Base-by-base conservation (phyloP, 164 flowering plant species). In the Saururus chinensis region DNA sequence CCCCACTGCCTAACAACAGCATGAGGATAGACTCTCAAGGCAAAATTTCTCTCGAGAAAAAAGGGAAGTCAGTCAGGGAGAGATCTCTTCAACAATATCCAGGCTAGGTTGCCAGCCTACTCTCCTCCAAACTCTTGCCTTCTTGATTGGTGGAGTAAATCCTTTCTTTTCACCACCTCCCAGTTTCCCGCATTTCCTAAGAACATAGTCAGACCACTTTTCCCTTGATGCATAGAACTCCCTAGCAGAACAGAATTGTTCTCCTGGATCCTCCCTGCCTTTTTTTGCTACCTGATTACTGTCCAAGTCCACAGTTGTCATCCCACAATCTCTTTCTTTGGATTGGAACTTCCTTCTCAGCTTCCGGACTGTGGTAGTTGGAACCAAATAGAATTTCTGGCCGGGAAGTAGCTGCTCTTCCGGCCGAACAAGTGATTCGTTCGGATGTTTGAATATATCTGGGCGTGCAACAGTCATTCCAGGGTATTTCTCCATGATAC, bases 21-120 rank as follows among this genome's bases (percentile, higher is more conserved):
- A n/a, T n/a, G n/a, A n/a, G n/a, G n/a, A n/a, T n/a, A n/a, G n/a
- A n/a, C 37, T 30, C 37, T 6, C 2, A 30, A 6, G 37, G 37
- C 37, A 30, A 30, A 30, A 30, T 30, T 30, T 30, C 37, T 30
- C 37, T 30, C 37, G 6, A 30, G 37, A 2, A 30, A 30, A 30
- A 30, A 30, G 37, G 6, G 37, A n/a, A 2, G 37, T 30, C 37
- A 30, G 37, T 80, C 75, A 83, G 21, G 84, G 86, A 66, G 87
- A 86, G 4, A 79, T 24, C 73, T 86, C 90, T 60, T 73, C 69
- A 9, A 84, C 75, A 57, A 84, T 81, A 56, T 70, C 61, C 40
- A 86, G 71, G 63, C 81, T 79, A 21, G 90, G 90, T 64, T 82
- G 77, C 96, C 90, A 86, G 5, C 59, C 77, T 1, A 58, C n/a